Conservation (phyloP, 768 basidiomycete genomes). For the Lyophyllum shimeji region DNA sequence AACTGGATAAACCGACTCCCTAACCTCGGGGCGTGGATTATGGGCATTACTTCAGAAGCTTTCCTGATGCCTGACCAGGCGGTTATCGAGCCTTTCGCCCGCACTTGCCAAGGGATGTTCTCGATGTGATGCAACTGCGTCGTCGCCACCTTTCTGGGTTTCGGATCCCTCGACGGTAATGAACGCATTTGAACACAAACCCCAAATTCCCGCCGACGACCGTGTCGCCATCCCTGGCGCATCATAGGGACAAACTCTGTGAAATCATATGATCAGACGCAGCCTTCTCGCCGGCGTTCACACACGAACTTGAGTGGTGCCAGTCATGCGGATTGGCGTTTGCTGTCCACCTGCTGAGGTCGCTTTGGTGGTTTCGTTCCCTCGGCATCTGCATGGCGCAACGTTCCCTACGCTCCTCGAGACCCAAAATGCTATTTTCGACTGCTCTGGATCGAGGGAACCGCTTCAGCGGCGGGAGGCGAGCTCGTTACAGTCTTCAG, state of each 20-base stretch:
- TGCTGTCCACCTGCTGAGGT: conserved; percentile 4
- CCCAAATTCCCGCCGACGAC: conserved; percentile 8
- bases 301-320: conserved; percentile 9
- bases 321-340: conserved; percentile 9
- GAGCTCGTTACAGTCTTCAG: not conserved
- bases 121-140: not conserved
- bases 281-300: conserved; percentile 9
- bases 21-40: conserved; percentile 1
- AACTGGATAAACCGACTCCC: conserved; percentile 3
- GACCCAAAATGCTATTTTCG: conserved; percentile 5
- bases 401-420: not conserved
- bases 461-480: not conserved
- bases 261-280: conserved; percentile 17
- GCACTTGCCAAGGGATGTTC: not conserved
- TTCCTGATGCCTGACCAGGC: not conserved
- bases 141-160: conserved; percentile 13
- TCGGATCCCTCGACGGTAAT: not conserved
- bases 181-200: not conserved
- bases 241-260: conserved; percentile 3
- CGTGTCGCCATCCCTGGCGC: conserved; percentile 3
- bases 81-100: not conserved
- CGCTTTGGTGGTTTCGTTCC: conserved; percentile 7
- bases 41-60: not conserved
- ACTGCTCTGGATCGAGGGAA: not conserved
- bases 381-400: conserved; percentile 14